A percentile compares a stretch with the other conserved stretches of the same genome.
Conservation (phyloP, 2,329 filamentous ascomycete species). For the Ophiocordyceps camponoti-floridani region DNA sequence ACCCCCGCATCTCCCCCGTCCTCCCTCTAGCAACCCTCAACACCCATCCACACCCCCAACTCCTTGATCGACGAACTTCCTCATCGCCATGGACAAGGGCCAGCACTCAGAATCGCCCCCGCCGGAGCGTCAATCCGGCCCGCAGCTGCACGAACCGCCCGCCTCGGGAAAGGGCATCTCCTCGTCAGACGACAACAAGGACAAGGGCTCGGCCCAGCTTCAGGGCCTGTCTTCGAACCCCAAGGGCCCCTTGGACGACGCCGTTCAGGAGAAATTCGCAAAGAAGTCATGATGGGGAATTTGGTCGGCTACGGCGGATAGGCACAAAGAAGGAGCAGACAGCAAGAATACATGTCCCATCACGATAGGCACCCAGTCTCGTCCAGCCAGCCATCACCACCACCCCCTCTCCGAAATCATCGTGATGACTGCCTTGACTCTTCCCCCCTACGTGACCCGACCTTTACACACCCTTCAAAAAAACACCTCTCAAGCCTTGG, state of each 20-base stretch:
- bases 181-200: slow-evolving; percentile 33
- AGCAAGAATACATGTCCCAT: too few relatives aligned
- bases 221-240: slow-evolving; percentile 48
- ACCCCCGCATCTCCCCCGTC: background rate
- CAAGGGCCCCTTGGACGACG: slow-evolving; percentile 41
- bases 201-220: slow-evolving; percentile 31
- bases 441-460: too few relatives aligned
- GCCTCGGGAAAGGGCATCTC: slow-evolving; percentile 40
- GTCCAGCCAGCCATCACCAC: too few relatives aligned
- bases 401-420: too few relatives aligned
- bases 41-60: background rate
- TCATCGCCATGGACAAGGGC: slow-evolving; percentile 31
- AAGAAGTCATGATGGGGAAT: slow-evolving; percentile 18
- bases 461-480: too few relatives aligned
- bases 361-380: too few relatives aligned
- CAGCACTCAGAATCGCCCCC: slow-evolving; percentile 61
- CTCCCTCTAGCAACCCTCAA: background rate
- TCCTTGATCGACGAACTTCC: slow-evolving; percentile 1
- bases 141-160: slow-evolving; percentile 42
- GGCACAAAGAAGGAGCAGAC: too few relatives aligned
- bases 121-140: slow-evolving; percentile 47
- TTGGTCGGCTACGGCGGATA: background rate
- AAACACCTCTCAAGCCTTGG: slow-evolving; percentile 5
- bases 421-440: too few relatives aligned
- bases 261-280: slow-evolving; percentile 39